These are phyloP conservation scores for Ambrosiella cleistominuta DNA, from an alignment of 2,329 filamentous ascomycete genomes.

Conservation along the genomic window DNA sequence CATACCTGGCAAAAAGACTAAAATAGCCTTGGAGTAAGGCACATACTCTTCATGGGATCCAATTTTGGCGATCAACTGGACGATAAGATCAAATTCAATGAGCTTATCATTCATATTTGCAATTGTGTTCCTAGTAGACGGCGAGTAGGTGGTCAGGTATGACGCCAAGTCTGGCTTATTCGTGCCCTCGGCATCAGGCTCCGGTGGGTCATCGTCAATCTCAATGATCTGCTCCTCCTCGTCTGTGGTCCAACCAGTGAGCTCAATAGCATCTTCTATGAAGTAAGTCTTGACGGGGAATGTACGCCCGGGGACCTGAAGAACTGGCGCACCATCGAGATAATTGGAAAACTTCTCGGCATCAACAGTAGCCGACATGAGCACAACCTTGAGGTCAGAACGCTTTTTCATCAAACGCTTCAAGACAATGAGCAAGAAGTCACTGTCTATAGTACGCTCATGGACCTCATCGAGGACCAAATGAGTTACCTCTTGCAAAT, in stretches of 20 bases:
- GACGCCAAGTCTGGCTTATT: conserved; percentile 41
- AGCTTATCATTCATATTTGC: conserved; percentile 73
- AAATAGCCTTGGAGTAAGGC: conserved; percentile 68
- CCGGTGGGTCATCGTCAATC: conserved; percentile 27
- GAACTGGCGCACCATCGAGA: conserved; percentile 64
- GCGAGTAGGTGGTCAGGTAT: conserved; percentile 55
- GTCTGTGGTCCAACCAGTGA: conserved; percentile 53
- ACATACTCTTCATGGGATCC: conserved; percentile 48
- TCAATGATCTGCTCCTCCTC: conserved; percentile 24
- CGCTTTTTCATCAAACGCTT: conserved; percentile 62
- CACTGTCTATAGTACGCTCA: conserved; percentile 88
- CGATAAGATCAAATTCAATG: conserved; percentile 75
- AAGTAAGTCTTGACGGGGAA: conserved; percentile 81
- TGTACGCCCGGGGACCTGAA: conserved; percentile 82
- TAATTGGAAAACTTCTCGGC: conserved; percentile 82
- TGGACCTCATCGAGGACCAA: conserved; percentile 95
- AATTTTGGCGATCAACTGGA: conserved; percentile 61
- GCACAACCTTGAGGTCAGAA: conserved; percentile 72
- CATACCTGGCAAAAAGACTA: conserved; percentile 91
- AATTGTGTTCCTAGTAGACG: conserved; percentile 56
- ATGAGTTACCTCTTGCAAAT: conserved; percentile 79
- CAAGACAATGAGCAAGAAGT: conserved; percentile 84
- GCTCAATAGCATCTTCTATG: conserved; percentile 80
- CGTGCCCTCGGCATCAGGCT: conserved; percentile 37
- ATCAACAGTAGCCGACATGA: conserved; percentile 97